Conservation (phyloP, 441 rosid species). For the Aquilaria agallochum region DNA sequence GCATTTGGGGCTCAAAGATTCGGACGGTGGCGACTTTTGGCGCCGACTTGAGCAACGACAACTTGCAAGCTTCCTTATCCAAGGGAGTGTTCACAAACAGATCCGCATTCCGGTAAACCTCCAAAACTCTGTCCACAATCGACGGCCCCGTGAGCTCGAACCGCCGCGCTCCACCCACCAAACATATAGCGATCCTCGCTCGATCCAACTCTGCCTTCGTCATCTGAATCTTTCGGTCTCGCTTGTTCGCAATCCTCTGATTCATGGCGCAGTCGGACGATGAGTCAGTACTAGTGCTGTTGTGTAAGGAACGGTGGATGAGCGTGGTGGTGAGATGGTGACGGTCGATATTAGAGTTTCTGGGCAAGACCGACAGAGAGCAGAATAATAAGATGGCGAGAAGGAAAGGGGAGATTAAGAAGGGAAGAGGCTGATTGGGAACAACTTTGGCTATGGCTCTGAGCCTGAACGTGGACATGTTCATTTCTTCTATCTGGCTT, state of each 20-base stretch:
- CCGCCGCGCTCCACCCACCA: constrained; percentile 88
- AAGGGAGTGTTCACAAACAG: constrained; percentile 65
- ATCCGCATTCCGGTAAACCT: constrained; percentile 64
- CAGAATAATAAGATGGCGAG: constrained; percentile 32
- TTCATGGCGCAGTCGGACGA: neutral
- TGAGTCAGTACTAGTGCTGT: constrained; percentile 3
- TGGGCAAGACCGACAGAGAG: constrained; percentile 25
- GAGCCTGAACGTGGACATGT: no score
- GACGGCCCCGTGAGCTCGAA: constrained; percentile 92
- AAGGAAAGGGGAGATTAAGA: constrained; percentile 28
- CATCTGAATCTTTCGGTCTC: neutral
- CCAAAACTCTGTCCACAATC: constrained; percentile 51
- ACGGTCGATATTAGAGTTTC: constrained; percentile 14
- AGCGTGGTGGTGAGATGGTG: constrained; percentile 27
- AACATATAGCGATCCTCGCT: constrained; percentile 76
- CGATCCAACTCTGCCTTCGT: constrained; percentile 11
- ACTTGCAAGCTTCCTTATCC: constrained; percentile 56
- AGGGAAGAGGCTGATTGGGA: constrained; percentile 45
- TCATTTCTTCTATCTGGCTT: no score
- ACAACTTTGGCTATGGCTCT: no score
- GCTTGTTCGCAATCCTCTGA: neutral
- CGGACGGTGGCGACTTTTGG: constrained; percentile 64
- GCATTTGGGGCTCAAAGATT: constrained; percentile 42
- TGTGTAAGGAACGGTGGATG: constrained; percentile 19
- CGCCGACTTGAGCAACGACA: constrained; percentile 46